Evolutionary conservation across 345 rosid genomes (phyloP).

Genomic region (Pistacia integerrima): DNA sequence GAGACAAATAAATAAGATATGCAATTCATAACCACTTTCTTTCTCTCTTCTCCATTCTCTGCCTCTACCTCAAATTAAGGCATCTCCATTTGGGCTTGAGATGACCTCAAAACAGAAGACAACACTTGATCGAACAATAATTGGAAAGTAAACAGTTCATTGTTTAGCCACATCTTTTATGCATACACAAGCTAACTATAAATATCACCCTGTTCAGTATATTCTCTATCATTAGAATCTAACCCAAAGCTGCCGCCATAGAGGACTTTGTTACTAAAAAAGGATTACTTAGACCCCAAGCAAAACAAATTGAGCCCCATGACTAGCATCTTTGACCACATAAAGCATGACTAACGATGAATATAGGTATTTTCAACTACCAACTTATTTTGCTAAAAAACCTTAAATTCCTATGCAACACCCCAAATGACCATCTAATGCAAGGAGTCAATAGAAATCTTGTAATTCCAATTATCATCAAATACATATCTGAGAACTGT

Average conservation of each 20-base stretch:
- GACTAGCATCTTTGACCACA: background rate
- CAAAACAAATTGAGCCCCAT: background rate
- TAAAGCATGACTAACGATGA: background rate
- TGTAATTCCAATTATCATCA: background rate
- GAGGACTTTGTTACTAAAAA: background rate
- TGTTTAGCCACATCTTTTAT: no score
- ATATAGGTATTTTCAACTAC: background rate
- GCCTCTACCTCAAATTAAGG: no score
- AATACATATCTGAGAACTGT: no score
- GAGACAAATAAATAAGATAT: no score
- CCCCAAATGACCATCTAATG: background rate
- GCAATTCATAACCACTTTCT: no score
- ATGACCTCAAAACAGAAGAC: background rate
- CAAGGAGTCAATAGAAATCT: background rate
- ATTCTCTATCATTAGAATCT: background rate
- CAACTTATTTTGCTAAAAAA: background rate
- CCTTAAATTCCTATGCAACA: background rate
- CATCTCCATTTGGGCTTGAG: no score
- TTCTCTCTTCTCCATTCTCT: no score
- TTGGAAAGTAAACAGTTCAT: no score
- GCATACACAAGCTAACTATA: no score
- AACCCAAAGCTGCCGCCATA: background rate
- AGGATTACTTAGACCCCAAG: background rate
- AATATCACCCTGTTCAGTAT: background rate
- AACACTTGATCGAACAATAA: no score